Base-by-base conservation (phyloP, 1,284 basidiomycete species). In the Trametes pubescens region DNA sequence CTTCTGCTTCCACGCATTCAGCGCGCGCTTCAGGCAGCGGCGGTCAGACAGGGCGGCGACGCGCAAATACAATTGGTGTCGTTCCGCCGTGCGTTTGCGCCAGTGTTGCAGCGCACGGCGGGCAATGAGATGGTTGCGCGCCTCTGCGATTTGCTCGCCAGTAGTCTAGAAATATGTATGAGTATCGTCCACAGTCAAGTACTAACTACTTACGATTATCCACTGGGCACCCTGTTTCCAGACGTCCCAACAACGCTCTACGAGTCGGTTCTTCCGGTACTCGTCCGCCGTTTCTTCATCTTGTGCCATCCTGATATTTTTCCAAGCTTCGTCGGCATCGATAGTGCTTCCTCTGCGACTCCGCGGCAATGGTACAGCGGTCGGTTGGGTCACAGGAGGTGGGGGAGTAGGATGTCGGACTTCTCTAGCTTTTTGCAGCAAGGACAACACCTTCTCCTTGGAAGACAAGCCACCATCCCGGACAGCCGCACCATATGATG, bases 311-410 rank as follows among this genome's bases (percentile, higher is more conserved):
- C 82, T 83, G 49, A 93, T 87, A 65, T 88, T 89, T 66, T 86
- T 86, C 89, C 91, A 94, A 0, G 89, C 88, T 63, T 91, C 89
- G 61, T 90, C 85, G 69, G 89, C 85, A 69, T 90, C 86, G 24
- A 86, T 75, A 24, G 81, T 78, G 64, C 80, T 84, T 5, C 79
- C 79, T 62, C 78, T 81, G 46, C 80, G 79, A 65, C 84, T 80
- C 54, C 77, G 68, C 6, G 65, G 66, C 59, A 64, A 61, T 63
- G 71, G 47, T 51, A 64, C 56, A 8, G 49, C 11, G 38, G 56
- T 53, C 4, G 66, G 51, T 18, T 61, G 61, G 9, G 59, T 56
- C 16, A 68, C 46, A 16, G 58, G 57, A 4, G 66, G 43, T 29
- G 69, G 44, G 1, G 64, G 61, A 9, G 48, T 55, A 10, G 49